Evolutionary conservation across 2,329 filamentous ascomycete genomes (phyloP).

Genomic region (Aspergillus oerlinghausenensis): DNA sequence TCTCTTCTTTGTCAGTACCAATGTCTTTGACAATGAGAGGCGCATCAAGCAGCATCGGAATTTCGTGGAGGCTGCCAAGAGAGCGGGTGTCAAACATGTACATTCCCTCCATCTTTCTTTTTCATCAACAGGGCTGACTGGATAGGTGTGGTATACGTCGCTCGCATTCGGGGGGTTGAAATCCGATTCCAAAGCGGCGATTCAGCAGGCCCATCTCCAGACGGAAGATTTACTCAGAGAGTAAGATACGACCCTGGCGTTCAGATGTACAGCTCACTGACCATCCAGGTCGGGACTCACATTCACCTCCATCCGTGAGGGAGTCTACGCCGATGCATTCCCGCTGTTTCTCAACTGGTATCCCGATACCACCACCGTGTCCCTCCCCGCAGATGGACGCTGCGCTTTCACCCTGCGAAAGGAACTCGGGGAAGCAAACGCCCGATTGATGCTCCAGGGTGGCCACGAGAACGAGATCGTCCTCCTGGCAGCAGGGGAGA

Average conservation of each 20-base stretch:
- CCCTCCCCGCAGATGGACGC: conserved; percentile 38
- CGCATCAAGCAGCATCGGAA: conserved; percentile 44
- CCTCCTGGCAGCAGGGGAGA: conserved; percentile 35
- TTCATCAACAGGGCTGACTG: not conserved
- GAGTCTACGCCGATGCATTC: conserved; percentile 57
- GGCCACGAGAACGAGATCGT: conserved; percentile 34
- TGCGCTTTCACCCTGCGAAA: conserved; percentile 50
- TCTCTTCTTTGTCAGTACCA: conserved; percentile 55
- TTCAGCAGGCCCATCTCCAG: conserved; percentile 57
- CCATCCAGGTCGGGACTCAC: conserved; percentile 35
- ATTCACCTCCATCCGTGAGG: conserved; percentile 55
- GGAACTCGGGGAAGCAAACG: conserved; percentile 54
- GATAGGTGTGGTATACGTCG: conserved; percentile 52
- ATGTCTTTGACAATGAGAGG: conserved; percentile 46
- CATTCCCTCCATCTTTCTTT: not conserved
- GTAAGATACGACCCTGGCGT: conserved; percentile 9
- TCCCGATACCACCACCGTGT: conserved; percentile 26
- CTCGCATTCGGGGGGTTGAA: conserved; percentile 51
- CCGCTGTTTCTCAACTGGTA: conserved; percentile 52
- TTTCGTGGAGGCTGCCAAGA: conserved; percentile 52
- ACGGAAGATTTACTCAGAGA: conserved; percentile 51
- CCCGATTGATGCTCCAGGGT: conserved; percentile 45
- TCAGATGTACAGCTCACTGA: not conserved
- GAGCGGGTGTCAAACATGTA: conserved; percentile 50
- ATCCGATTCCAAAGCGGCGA: conserved; percentile 41